Evolutionary conservation across 208 protist genomes (phyloP), one percentile per base, ranked within the genome.

Genomic region (Crithidia brevicula): DNA sequence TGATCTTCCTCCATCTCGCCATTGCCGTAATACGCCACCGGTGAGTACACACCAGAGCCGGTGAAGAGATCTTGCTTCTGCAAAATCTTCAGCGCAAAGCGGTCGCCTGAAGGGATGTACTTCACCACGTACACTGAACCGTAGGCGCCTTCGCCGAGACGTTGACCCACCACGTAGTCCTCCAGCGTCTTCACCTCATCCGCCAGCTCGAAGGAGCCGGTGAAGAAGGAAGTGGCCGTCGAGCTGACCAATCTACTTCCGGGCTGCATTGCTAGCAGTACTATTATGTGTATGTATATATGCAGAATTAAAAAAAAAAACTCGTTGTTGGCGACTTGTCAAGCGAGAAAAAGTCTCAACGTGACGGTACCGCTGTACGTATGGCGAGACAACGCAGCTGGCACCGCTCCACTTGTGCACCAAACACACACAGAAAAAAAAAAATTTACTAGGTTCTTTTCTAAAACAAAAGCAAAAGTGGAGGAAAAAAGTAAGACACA

Each of bases 91-190:
- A 96, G 58, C 13, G 94, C 94, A 70, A 90, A 95, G 18, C 64
- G 56, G 56, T 94, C 76, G 5, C 87, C 85, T 0, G 90, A 94
- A 1, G 86, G 87, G 5, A 91, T 72, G 75, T 97, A 88, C 50
- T 86, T 93, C 9, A 78, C 89, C 0, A 79, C 36, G 54, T 96
- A 96, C 9, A 97, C 94, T n/a, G 89, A 95, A 38, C 83, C 88
- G 57, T 96, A 96, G 27, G 86, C 86, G 1, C 94, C 94, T 36
- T 95, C 89, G 57, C 94, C 94, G 11, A 98, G 81, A 27, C 88
- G 83, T 65, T 89, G 88, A 6, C 91, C 88, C 2, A 89, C 72
- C 6, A 84, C 72, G 67, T 94, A 94, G 70, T 94, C 83, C 52
- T 81, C 73, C 25, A 96, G 59, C 54, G 92, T 85, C 25, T 83